Evolutionary conservation across 2,329 filamentous ascomycete genomes (phyloP).

Genomic region (Colletotrichum kahawae): DNA sequence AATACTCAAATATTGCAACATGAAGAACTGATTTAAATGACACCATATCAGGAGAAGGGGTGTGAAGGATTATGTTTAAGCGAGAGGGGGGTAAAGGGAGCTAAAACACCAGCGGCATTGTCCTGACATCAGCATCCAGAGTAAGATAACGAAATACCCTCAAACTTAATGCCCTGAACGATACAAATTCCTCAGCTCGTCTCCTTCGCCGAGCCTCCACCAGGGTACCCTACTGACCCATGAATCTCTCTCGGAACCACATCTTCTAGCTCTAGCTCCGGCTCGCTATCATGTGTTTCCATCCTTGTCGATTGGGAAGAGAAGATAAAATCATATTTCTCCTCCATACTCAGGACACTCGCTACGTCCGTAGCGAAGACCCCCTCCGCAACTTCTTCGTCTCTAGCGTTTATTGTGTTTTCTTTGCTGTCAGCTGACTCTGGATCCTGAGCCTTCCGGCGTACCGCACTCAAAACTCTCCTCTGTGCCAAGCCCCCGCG

Average conservation of each 20-base stretch:
- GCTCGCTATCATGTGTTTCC: conserved; percentile 27
- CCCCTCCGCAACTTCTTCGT: neutral
- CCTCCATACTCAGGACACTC: neutral
- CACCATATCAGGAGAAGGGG: neutral
- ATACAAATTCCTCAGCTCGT: neutral
- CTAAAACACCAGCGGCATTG: neutral
- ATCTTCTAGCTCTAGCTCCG: conserved; percentile 28
- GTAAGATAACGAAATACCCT: neutral
- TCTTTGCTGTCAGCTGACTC: neutral
- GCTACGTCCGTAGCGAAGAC: neutral
- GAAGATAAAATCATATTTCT: neutral
- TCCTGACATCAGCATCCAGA: neutral
- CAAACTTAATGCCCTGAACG: neutral
- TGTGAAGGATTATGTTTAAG: neutral
- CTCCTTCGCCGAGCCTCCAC: neutral
- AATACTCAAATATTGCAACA: neutral
- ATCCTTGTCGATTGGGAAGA: neutral
- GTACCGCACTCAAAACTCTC: neutral
- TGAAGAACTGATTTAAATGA: neutral
- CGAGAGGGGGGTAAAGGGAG: neutral
- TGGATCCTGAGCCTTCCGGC: neutral
- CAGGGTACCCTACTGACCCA: neutral
- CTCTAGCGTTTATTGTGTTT: neutral
- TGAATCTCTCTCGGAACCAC: neutral
- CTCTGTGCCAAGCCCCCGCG: neutral